These are phyloP conservation scores for Mycena polygramma DNA, from an alignment of 768 basidiomycete genomes.

Conservation along the genomic window DNA sequence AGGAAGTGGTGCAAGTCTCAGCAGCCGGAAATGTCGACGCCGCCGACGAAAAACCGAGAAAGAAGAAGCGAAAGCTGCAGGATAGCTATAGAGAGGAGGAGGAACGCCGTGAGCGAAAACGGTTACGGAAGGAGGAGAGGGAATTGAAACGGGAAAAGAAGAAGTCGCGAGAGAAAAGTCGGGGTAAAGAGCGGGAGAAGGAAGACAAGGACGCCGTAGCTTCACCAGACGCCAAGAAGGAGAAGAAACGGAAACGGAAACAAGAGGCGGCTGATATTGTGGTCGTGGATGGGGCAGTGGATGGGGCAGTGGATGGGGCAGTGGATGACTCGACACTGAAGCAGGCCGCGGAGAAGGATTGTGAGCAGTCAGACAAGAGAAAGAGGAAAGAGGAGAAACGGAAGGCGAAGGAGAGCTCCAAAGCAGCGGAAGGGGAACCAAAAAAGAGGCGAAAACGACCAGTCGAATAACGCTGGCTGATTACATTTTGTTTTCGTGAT, in stretches of 20 bases:
- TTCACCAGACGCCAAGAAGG: conserved; percentile 19
- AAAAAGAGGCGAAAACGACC: conserved; percentile 22
- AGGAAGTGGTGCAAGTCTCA: not conserved
- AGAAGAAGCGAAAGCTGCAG: conserved; percentile 38
- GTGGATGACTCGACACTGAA: conserved; percentile 29
- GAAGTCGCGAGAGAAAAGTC: conserved; percentile 20
- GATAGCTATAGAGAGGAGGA: conserved; percentile 35
- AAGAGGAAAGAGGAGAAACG: conserved; percentile 39
- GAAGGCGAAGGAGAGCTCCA: conserved; percentile 20
- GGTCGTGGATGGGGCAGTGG: conserved; percentile 22
- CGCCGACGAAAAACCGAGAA: conserved; percentile 7
- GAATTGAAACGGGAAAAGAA: conserved; percentile 33
- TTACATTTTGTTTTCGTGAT: conserved; percentile 15
- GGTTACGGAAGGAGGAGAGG: conserved; percentile 38
- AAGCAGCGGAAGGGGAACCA: not conserved
- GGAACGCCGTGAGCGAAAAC: conserved; percentile 35
- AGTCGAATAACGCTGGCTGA: conserved; percentile 7
- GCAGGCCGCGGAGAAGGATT: conserved; percentile 19
- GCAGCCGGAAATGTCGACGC: conserved; percentile 5
- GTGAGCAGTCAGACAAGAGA: conserved; percentile 10
- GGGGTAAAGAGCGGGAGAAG: conserved; percentile 12
- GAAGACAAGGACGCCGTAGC: not conserved
- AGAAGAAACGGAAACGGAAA: conserved; percentile 39
- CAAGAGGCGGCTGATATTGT: conserved; percentile 14
- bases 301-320: conserved; percentile 25